Base-by-base conservation (phyloP, 2,329 filamentous ascomycete genomes). In the Myriosclerotinia scirpicola region DNA sequence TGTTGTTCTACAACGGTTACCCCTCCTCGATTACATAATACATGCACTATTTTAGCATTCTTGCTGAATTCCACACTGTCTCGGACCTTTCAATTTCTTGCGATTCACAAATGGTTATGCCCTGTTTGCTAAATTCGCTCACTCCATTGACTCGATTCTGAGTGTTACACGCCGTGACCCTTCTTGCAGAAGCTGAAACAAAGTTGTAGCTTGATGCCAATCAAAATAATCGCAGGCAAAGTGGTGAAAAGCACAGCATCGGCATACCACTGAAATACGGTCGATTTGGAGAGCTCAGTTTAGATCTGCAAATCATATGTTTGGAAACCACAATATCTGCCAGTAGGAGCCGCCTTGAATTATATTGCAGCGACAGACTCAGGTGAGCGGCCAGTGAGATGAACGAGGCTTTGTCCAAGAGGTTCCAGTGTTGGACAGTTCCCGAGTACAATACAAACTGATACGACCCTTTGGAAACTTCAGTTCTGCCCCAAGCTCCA, bases 31-130 rank as follows among this genome's bases (percentile, higher is more conserved):
- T 50, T 17, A 26, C 54, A 59, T 9, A n/a, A 26, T 40, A 36
- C 22, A 42, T 48, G 30, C 36, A 53, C 17, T 36, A 42, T 11
- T 36, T 48, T n/a, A 44, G 36, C 48, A 22, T 2, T 40, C 53
- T 55, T 9, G 17, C 38, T 42, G 40, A 6, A n/a, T 44, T 40
- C 38, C 11, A 26, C 48, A 15, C 36, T 26, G 38, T 36, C 34
- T 52, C 36, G 11, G 17, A 54, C n/a, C 22, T 40, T 42, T 20
- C 48, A 46, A 60, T 50, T 38, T 48, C 42, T 20, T 48, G 44
- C 62, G 30, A 50, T 56, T 59, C 30, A 34, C 17, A 59, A 22
- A 50, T 59, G 34, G 30, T 8, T 48, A 65, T 52, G 34, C 54
- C 15, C 30, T 50, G 36, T 48, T 36, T 64, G 61, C 52, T 22